phyloP scores from a whole-genome alignment of 257 asterid species.

The Salvia miltiorrhiza region DNA sequence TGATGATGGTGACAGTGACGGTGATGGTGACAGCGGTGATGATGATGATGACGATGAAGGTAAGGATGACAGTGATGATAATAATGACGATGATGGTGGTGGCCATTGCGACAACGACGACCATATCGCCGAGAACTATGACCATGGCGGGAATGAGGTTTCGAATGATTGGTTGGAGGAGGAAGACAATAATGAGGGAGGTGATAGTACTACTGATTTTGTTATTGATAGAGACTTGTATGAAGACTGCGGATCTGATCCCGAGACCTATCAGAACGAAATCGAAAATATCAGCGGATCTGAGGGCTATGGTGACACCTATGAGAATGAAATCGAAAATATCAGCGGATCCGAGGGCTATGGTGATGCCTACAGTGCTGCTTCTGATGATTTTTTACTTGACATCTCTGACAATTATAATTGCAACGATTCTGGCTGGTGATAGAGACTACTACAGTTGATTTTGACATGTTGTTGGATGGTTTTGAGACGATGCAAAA shows the following conservation, averaged over 20 bases:
- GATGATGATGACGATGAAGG: conserved; percentile 19
- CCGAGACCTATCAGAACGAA: conserved; percentile 8
- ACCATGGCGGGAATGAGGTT: conserved; percentile 22
- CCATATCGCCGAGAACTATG: conserved; percentile 8
- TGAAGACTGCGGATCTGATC: conserved; percentile 1
- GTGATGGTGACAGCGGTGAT: conserved; percentile 20
- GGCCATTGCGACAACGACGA: background rate
- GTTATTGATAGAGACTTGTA: conserved; percentile 10
- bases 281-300: conserved; percentile 8
- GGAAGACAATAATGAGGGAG: conserved; percentile 19
- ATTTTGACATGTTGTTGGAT: conserved; percentile 26
- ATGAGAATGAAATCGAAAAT: background rate
- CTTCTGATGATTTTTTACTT: conserved; percentile 25
- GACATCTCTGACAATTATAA: too few species aligned
- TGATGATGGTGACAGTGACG: conserved; percentile 17
- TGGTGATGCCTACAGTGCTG: conserved; percentile 2
- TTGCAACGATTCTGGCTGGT: conserved; percentile 20
- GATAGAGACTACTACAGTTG: conserved; percentile 19
- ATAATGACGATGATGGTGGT: conserved; percentile 6
- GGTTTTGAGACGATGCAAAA: conserved; percentile 12
- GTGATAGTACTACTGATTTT: conserved; percentile 15
- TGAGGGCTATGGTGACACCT: conserved; percentile 18
- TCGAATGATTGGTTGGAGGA: conserved; percentile 13
- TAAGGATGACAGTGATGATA: background rate
- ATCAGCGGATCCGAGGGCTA: too few species aligned